Evolutionary conservation across 1,284 basidiomycete genomes (phyloP).

Genomic region (Anthracocystis panici-leucophaei): DNA sequence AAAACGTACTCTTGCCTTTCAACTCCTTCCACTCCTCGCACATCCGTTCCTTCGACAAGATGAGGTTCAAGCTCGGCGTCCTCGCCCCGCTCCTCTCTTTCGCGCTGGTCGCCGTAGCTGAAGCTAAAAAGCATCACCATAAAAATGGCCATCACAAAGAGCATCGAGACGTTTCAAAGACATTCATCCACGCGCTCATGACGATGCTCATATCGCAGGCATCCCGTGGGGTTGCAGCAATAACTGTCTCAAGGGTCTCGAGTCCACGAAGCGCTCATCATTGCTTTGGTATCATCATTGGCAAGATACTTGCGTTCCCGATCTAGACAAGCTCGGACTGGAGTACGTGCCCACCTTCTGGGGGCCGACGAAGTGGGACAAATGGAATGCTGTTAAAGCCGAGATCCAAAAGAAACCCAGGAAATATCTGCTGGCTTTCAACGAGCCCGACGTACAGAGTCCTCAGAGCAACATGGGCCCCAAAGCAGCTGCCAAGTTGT

Average conservation of each 20-base stretch:
- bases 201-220: conserved; percentile 18
- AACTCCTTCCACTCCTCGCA: neutral
- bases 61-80: conserved; percentile 14
- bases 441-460: conserved; percentile 64
- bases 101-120: conserved; percentile 22
- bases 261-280: conserved; percentile 17
- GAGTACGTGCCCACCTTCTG: conserved; percentile 65
- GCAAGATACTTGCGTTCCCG: conserved; percentile 39
- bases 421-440: conserved; percentile 56
- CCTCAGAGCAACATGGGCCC: conserved; percentile 55
- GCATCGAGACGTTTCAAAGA: conserved; percentile 1
- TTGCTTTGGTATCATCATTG: conserved; percentile 61
- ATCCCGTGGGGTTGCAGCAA: conserved; percentile 55
- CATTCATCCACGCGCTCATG: neutral
- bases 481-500: conserved; percentile 53
- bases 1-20: neutral
- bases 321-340: conserved; percentile 44
- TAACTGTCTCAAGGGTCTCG: conserved; percentile 30
- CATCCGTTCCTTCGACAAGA: neutral
- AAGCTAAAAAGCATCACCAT: conserved; percentile 24
- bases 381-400: conserved; percentile 56
- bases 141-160: conserved; percentile 12
- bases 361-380: conserved; percentile 53
- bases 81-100: conserved; percentile 17
- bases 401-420: conserved; percentile 31